Evolutionary conservation across 148 eudicot genomes (phyloP), one percentile per base, ranked within the genome.

Genomic region (Camellia granthamiana): DNA sequence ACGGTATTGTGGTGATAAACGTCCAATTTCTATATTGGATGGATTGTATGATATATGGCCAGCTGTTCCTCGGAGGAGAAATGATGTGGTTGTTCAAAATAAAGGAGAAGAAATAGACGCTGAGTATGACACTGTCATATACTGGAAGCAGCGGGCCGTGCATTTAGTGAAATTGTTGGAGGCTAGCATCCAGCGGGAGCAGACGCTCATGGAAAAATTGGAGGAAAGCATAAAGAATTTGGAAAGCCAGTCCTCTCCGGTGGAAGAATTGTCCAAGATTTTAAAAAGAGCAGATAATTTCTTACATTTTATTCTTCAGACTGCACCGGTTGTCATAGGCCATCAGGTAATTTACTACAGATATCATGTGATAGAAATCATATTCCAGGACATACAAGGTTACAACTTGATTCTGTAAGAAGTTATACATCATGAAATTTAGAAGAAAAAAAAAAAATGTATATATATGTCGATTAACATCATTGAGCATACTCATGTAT

Each of bases 301-400:
- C 67, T 86, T 95, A 78, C 96, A 95, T 82, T 93, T 95, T 79
- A 88, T 95, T 81, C 97, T 95, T 81, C 96, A 95, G 80, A 95
- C 89, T 84, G 96, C 98, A 72, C 98, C 98, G 7, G 92, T 94
- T 81, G 94, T 93, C 72, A 89, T 95, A 69, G 98, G 96, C 72
- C 97, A 95, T 79, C 92, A 91, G 97, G 98, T 94, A 90, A 84
- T 75, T 23, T 52, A 62, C n/a, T 43, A 66, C 47, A 21, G 23
- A 82, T 38, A 5, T 52, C 46, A 21, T 51, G 38, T 30, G 38
- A 30, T 30, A 30, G 38, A 30, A 30, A 30, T 30, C 38, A 30
- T 30, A 30, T 30, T 30, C 38, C 38, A 30, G 38, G 38, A 30
- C 38, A 30, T 30, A 30, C 38, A 30, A 30, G 38, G 38, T 30